Evolutionary conservation across 768 basidiomycete genomes (phyloP).

Genomic region (Termitomyces sp.): DNA sequence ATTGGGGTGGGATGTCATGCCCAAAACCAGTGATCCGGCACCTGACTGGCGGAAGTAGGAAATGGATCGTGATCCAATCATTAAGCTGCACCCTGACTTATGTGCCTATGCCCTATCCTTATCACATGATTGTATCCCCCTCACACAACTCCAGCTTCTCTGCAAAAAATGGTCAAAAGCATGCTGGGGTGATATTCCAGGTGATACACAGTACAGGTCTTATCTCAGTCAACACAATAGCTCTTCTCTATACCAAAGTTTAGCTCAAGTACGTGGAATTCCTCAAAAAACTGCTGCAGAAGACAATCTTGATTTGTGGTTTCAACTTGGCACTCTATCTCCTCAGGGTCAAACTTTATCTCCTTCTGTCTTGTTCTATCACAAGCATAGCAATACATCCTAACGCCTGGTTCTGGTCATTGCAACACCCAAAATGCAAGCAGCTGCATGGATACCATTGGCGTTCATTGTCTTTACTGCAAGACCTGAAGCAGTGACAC

Average conservation of each 20-base stretch:
- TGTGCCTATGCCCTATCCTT: constrained; percentile 10
- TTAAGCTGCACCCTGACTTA: constrained; percentile 1
- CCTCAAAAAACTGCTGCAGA: constrained; percentile 20
- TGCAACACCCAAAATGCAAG: not conserved
- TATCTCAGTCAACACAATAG: constrained; percentile 14
- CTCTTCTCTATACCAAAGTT: constrained; percentile 20
- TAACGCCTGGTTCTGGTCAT: not conserved
- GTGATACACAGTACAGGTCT: constrained; percentile 15
- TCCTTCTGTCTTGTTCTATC: constrained; percentile 20
- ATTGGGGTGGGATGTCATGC: too few species aligned
- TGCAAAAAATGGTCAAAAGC: constrained; percentile 17
- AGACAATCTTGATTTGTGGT: constrained; percentile 24
- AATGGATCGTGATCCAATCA: constrained; percentile 4
- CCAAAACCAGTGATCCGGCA: too few species aligned
- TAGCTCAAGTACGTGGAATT: constrained; percentile 19
- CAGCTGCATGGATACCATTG: not conserved
- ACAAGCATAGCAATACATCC: not conserved
- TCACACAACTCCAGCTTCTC: constrained; percentile 16
- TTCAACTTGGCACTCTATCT: too few species aligned
- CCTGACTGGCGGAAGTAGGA: too few species aligned
- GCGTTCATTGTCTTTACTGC: not conserved
- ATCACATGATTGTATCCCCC: constrained; percentile 15
- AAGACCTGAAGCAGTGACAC: not conserved
- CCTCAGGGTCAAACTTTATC: constrained; percentile 10
- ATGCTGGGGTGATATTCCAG: constrained; percentile 14